Evolutionary conservation across 2,329 filamentous ascomycete species (phyloP).

Genomic region (Neofusicoccum sp.): DNA sequence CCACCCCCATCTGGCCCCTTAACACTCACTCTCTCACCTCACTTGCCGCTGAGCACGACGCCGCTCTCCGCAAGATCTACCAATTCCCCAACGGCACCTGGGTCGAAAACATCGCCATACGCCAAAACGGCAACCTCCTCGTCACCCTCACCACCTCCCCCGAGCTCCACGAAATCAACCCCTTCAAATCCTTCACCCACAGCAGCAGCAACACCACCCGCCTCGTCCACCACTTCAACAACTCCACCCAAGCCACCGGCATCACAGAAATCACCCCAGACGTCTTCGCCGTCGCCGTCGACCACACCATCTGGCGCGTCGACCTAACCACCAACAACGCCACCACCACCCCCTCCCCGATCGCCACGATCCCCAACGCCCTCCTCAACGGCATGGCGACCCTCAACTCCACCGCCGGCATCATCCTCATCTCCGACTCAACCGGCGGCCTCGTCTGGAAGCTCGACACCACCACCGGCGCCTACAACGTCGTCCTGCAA

Average conservation of each 20-base stretch:
- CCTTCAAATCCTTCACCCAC: slow-evolving; percentile 13
- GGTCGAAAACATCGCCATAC: slow-evolving; percentile 40
- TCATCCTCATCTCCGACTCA: slow-evolving; percentile 27
- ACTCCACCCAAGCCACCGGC: neutral
- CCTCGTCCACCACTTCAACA: slow-evolving; percentile 31
- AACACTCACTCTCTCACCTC: neutral
- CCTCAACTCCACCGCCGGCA: slow-evolving; percentile 19
- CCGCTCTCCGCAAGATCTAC: slow-evolving; percentile 21
- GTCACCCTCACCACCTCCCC: slow-evolving; percentile 30
- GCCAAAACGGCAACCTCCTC: slow-evolving; percentile 36
- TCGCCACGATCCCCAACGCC: slow-evolving; percentile 22
- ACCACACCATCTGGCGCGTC: neutral
- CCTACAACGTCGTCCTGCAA: slow-evolving; percentile 19
- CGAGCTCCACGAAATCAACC: slow-evolving; percentile 36
- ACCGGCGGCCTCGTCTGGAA: slow-evolving; percentile 22
- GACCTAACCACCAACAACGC: neutral
- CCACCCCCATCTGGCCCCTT: too few species aligned
- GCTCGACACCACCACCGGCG: slow-evolving; percentile 21
- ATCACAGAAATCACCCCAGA: slow-evolving; percentile 21
- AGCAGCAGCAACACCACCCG: slow-evolving; percentile 21
- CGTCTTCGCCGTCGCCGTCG: slow-evolving; percentile 31
- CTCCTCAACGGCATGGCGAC: slow-evolving; percentile 28
- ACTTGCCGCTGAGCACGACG: neutral
- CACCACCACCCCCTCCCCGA: slow-evolving; percentile 12
- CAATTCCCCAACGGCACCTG: slow-evolving; percentile 28